Base-by-base conservation (phyloP, 352 stramenopile genomes). In the Phytophthora nicotianae region DNA sequence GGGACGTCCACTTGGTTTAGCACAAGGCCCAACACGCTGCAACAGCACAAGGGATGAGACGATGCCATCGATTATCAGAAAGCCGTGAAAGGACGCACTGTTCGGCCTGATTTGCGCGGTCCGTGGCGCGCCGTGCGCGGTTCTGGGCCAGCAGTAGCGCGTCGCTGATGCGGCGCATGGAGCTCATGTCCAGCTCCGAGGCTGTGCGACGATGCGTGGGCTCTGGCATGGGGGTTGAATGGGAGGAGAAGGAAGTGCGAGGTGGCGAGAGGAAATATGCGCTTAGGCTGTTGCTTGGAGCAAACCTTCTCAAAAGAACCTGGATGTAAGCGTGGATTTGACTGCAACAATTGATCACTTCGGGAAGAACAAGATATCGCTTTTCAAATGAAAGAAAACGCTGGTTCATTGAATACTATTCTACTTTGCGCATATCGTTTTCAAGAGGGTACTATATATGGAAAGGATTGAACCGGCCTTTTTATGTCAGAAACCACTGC, bases 141-240 rank as follows among this genome's bases (percentile, higher is more conserved):
- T 86, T 91, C 62, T 91, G 82, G 17, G 82, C 82, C 5, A 91
- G 70, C 19, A 91, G 65, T 43, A 91, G 74, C 20, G 82, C 82
- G 46, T 91, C 82, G 48, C 82, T 75, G 50, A 91, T 78, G 58
- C 82, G 77, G 32, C 82, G 78, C 64, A 89, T 71, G 42, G 78
- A 79, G 56, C 41, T 72, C 59, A 87, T 82, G 56, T 86, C 81
- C 20, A 81, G 66, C 63, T 83, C 76, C 24, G 78, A 83, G 51
- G 69, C 41, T 17, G 72, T 73, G 64, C 70, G 77, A 43, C 62
- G 79, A 42, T 71, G 63, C 8, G 67, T 26, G 4, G 70, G 50
- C 46, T 65, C 61, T 10, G 21, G 38, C 60, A 68, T 73, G 33
- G 16, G 33, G 40, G 9, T 50, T 14, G 16, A 7, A 27, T 9